Evolutionary conservation across 805 yeast genomes (phyloP).

Genomic region (Metschnikowia noctiluminum): DNA sequence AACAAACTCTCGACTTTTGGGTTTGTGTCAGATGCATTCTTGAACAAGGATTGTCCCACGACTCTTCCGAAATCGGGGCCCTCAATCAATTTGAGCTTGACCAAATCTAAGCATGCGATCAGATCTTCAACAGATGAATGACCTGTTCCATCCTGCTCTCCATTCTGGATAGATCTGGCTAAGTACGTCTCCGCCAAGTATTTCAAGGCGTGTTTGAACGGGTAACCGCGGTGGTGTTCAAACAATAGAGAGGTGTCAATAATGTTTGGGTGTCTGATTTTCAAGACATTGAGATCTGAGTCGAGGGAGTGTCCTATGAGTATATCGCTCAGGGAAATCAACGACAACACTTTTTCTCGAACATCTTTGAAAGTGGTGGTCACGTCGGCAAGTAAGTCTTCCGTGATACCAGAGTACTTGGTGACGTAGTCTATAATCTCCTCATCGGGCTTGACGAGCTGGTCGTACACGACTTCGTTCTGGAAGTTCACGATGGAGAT

Average conservation of each 20-base stretch:
- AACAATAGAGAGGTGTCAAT: conserved; percentile 77
- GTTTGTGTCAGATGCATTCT: conserved; percentile 7
- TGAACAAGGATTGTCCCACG: conserved; percentile 14
- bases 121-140: conserved; percentile 91
- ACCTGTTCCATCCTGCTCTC: conserved; percentile 50
- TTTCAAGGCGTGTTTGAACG: conserved; percentile 72
- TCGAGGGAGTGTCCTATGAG: conserved; percentile 89
- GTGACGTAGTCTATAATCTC: conserved; percentile 80
- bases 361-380: conserved; percentile 65
- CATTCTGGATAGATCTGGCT: conserved; percentile 59
- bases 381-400: conserved; percentile 57
- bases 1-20: conserved; percentile 21
- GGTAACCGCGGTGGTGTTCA: conserved; percentile 83
- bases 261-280: conserved; percentile 65
- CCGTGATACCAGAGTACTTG: conserved; percentile 81
- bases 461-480: conserved; percentile 61
- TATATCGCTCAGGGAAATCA: conserved; percentile 56
- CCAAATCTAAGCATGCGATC: conserved; percentile 69
- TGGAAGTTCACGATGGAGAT: conserved; percentile 69
- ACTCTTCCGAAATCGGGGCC: conserved; percentile 63
- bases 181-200: conserved; percentile 62
- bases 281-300: conserved; percentile 70
- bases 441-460: conserved; percentile 72
- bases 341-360: conserved; percentile 50
- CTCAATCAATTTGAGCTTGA: conserved; percentile 62